Conservation (phyloP, 225 moss, liverwort and hornwort species). For the Anthoceros angustus region DNA sequence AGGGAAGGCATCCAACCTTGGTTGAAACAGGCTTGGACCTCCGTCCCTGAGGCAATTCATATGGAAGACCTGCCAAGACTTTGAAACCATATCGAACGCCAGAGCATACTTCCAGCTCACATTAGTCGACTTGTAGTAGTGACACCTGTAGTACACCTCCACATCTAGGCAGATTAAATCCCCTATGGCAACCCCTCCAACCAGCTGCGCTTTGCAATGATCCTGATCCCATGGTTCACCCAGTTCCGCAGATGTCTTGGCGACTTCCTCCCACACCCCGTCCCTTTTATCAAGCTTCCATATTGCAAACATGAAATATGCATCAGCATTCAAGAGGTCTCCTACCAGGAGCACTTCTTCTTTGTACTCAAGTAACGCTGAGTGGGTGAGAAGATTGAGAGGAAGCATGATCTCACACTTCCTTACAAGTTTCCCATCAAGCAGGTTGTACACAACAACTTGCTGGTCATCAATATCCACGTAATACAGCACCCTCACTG, state of each 20-base stretch:
- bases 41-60: neutral
- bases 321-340: neutral
- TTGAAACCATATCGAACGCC: neutral
- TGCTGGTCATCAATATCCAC: neutral
- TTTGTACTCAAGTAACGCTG: neutral
- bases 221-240: neutral
- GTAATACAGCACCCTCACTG: neutral
- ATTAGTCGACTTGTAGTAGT: neutral
- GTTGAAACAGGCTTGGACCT: neutral
- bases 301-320: neutral
- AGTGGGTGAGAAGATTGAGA: neutral
- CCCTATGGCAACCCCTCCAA: neutral
- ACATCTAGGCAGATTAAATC: neutral
- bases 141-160: neutral
- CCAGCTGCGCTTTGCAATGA: constrained; percentile 1
- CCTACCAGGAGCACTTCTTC: neutral
- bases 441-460: neutral
- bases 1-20: neutral
- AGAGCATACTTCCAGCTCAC: neutral
- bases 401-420: neutral
- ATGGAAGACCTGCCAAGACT: neutral
- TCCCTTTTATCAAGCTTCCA: constrained; percentile 1
- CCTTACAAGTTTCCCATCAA: neutral
- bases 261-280: neutral
- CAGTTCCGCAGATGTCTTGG: neutral